These are phyloP conservation scores for Pythium biforme DNA, from an alignment of 352 stramenopile species.

Conservation along the genomic window DNA sequence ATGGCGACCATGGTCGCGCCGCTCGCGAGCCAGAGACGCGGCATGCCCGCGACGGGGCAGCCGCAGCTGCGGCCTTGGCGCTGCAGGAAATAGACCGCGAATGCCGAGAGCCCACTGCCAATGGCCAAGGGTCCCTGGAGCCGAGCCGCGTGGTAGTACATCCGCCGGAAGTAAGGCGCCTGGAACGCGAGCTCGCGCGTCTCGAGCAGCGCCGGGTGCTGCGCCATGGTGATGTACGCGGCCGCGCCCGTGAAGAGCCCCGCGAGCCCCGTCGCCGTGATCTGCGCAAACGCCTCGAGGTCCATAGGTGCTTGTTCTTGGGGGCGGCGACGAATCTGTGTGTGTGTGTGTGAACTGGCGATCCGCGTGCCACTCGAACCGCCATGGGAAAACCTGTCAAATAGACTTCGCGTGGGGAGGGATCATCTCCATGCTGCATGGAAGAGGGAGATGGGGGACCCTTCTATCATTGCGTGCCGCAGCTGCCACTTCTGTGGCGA, in stretches of 20 bases:
- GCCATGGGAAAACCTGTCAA: not conserved
- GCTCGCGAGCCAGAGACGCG: conserved; percentile 53
- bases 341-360: conserved; percentile 1
- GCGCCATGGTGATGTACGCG: conserved; percentile 68
- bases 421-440: not conserved
- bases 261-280: conserved; percentile 54
- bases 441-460: not conserved
- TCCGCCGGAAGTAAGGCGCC: conserved; percentile 70
- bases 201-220: conserved; percentile 70
- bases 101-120: conserved; percentile 47
- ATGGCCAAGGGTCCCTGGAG: conserved; percentile 62
- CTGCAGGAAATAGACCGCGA: conserved; percentile 50
- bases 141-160: conserved; percentile 74
- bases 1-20: conserved; percentile 55
- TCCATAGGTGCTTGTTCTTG: conserved; percentile 2
- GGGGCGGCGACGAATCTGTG: not conserved
- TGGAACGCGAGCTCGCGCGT: conserved; percentile 55
- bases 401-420: not conserved
- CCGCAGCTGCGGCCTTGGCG: conserved; percentile 19
- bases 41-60: conserved; percentile 30
- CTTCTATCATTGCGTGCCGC: not conserved
- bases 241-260: conserved; percentile 69
- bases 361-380: not conserved
- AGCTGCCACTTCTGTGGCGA: conserved; percentile 10
- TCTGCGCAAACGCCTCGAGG: conserved; percentile 58